phyloP scores from a whole-genome alignment of 2,329 filamentous ascomycete species.

The Aspergillus pseudoterreus region DNA sequence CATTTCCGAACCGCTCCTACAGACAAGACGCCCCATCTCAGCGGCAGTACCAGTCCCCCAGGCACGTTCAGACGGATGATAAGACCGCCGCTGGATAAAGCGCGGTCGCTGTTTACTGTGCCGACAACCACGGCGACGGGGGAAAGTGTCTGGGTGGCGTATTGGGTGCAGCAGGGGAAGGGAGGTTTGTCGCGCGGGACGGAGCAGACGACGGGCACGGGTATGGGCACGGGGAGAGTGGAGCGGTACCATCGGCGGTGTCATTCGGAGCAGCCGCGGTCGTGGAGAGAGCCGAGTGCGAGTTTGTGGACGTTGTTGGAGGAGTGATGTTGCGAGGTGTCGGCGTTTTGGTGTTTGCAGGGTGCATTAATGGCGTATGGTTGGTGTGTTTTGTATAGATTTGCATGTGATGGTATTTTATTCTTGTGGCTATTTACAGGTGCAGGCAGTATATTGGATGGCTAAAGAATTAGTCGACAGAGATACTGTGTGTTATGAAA shows the following conservation, averaged over 20 bases:
- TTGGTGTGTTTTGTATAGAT: no score
- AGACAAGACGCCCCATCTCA: neutral
- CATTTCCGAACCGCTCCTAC: slow-evolving; percentile 6
- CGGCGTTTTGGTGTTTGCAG: neutral
- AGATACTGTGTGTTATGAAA: no score
- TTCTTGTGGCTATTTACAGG: no score
- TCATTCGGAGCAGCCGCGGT: slow-evolving; percentile 36
- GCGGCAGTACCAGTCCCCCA: neutral
- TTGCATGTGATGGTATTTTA: no score
- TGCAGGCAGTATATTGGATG: no score
- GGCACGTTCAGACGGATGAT: slow-evolving; percentile 23
- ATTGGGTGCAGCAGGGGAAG: slow-evolving; percentile 15
- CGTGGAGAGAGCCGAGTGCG: slow-evolving; percentile 35
- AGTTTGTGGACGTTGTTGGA: slow-evolving; percentile 34
- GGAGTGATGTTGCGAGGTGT: slow-evolving; percentile 15
- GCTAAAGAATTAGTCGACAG: no score
- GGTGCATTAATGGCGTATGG: no score
- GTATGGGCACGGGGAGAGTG: neutral
- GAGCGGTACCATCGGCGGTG: slow-evolving; percentile 32
- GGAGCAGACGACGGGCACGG: no score
- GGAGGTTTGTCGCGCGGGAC: neutral
- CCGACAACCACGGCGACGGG: slow-evolving; percentile 20
- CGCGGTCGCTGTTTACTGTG: slow-evolving; percentile 27
- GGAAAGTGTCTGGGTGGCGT: slow-evolving; percentile 18
- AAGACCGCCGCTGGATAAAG: slow-evolving; percentile 29